Evolutionary conservation across 805 yeast genomes (phyloP), one percentile per base, ranked within the genome.

Genomic region (Candida methanosorbosa): DNA sequence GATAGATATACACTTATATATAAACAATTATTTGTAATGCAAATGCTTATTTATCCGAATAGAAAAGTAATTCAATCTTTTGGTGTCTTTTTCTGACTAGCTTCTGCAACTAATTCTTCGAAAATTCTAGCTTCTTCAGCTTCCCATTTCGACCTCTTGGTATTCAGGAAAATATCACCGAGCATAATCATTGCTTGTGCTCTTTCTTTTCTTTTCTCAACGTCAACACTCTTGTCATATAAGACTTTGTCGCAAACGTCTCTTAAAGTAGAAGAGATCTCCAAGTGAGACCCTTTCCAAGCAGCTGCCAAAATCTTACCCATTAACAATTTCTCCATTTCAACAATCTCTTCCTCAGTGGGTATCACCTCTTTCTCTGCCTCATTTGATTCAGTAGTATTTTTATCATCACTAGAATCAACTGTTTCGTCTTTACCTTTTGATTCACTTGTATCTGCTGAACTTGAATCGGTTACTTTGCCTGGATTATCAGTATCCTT

Each of bases 261-360:
- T 32, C 92, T 74, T 34, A 83, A 53, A n/a, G 83, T 78, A 20
- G 81, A 68, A 39, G 80, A 79, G 35, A 88, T 78, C 61, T 92
- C 99, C 58, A 77, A 80, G 46, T 82, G 78, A 16, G 95, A 85
- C 27, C 94, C 84, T 17, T 84, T 83, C 99, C 99, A 92, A 15
- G 95, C 94, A 1, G 95, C 87, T 7, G 92, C 90, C 33, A 92
- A 68, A 17, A 92, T 73, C 56, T 90, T 92, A 18, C 98, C 97
- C 36, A 86, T 78, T 42, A 90, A 71, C 37, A 74, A 63, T 33
- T 86, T 72, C 50, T 90, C 96, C 61, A 82, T 73, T 52, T 86
- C 92, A 2, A 78, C 86, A 19, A 60, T 49, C 41, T 75, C 72
- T 47, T 73, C 71, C 36, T 72, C 81, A 6, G 75, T 73, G 29